Evolutionary conservation across 192 early-diverging fungal species (phyloP).

Genomic region (Coemansia sp.): DNA sequence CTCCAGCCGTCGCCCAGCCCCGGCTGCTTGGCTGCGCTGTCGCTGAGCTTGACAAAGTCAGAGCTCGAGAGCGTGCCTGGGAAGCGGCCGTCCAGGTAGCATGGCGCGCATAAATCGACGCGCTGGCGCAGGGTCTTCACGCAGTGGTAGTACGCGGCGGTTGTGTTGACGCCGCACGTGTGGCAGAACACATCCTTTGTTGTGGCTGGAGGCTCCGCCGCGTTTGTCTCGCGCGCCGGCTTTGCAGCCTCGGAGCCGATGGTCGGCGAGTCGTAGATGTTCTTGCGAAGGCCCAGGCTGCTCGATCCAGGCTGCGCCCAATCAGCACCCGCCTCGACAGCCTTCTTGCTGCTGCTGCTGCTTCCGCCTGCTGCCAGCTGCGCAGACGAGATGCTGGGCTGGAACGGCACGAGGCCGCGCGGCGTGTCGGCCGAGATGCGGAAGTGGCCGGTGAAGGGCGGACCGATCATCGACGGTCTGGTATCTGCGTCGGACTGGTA

Average conservation of each 20-base stretch:
- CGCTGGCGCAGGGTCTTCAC: slow-evolving; percentile 61
- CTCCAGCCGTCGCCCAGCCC: slow-evolving; percentile 72
- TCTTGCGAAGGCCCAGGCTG: slow-evolving; percentile 57
- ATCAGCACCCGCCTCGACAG: slow-evolving; percentile 20
- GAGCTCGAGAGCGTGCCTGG: slow-evolving; percentile 75
- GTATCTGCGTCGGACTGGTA: slow-evolving; percentile 96
- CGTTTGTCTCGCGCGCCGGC: slow-evolving; percentile 46
- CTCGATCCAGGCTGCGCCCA: slow-evolving; percentile 17
- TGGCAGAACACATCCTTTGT: slow-evolving; percentile 64
- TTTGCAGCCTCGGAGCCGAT: slow-evolving; percentile 37
- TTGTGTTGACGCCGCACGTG: slow-evolving; percentile 86
- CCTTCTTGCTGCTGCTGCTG: slow-evolving; percentile 7
- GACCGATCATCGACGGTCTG: slow-evolving; percentile 85
- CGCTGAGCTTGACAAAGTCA: slow-evolving; percentile 82
- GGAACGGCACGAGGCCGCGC: slow-evolving; percentile 86
- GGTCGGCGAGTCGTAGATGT: slow-evolving; percentile 58
- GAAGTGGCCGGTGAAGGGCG: slow-evolving; percentile 98
- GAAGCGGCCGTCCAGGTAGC: slow-evolving; percentile 93
- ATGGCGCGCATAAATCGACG: slow-evolving; percentile 80
- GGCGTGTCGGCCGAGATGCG: slow-evolving; percentile 95
- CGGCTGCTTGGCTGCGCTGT: slow-evolving; percentile 15
- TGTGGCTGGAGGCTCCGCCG: slow-evolving; percentile 19
- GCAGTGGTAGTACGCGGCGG: slow-evolving; percentile 76
- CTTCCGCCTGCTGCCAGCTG: slow-evolving; percentile 18
- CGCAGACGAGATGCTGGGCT: slow-evolving; percentile 53